phyloP scores from a whole-genome alignment of 2,329 filamentous ascomycete genomes.

The Trematosphaeria pertusa region DNA sequence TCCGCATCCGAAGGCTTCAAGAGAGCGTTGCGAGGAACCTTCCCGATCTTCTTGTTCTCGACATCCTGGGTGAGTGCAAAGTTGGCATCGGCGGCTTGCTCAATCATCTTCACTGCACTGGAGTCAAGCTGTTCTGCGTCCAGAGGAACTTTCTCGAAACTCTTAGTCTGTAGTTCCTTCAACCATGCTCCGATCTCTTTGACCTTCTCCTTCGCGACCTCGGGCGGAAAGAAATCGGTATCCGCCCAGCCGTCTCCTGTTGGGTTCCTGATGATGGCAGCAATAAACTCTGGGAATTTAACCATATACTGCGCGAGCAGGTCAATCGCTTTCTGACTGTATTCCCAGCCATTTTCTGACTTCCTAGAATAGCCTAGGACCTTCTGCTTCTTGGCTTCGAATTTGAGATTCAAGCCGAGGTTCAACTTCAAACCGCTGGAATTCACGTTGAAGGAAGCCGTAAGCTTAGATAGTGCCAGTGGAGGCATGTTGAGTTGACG shows the following conservation, averaged over 20 bases:
- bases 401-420: slow-evolving; percentile 93
- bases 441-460: slow-evolving; percentile 87
- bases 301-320: slow-evolving; percentile 90
- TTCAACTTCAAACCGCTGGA: slow-evolving; percentile 86
- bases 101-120: slow-evolving; percentile 81
- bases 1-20: slow-evolving; percentile 97
- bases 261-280: slow-evolving; percentile 82
- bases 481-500: slow-evolving; percentile 82
- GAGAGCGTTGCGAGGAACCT: slow-evolving; percentile 84
- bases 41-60: slow-evolving; percentile 73
- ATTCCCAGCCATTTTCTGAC: slow-evolving; percentile 89
- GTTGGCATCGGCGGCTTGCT: slow-evolving; percentile 71
- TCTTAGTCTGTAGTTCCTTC: slow-evolving; percentile 88
- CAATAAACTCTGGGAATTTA: slow-evolving; percentile 94
- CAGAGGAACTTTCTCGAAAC: slow-evolving; percentile 92
- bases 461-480: slow-evolving; percentile 91
- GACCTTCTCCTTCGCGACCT: slow-evolving; percentile 76
- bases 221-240: slow-evolving; percentile 82
- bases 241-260: slow-evolving; percentile 84
- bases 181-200: slow-evolving; percentile 96
- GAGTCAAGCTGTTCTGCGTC: slow-evolving; percentile 97
- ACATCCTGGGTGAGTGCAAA: slow-evolving; percentile 38
- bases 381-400: slow-evolving; percentile 93
- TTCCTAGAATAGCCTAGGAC: slow-evolving; percentile 95
- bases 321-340: slow-evolving; percentile 81